A percentile compares a stretch with the other conserved stretches of the same genome.
Conservation (phyloP, 768 basidiomycete species). For the Pleurotus djamor region DNA sequence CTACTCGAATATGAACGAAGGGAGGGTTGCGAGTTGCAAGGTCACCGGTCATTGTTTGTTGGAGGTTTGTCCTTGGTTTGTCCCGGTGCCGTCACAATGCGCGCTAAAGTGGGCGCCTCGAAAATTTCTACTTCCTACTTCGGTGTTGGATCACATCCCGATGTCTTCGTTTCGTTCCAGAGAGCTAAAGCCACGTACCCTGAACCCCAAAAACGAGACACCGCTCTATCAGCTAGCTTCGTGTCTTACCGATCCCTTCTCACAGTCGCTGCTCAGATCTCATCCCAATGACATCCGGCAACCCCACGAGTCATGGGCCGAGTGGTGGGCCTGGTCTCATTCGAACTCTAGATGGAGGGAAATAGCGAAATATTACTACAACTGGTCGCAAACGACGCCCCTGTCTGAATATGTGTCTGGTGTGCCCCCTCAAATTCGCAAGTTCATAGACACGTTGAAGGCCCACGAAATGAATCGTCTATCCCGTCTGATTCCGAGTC, state of each 20-base stretch:
- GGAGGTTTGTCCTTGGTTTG: too few relatives aligned
- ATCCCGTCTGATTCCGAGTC: constrained; percentile 10
- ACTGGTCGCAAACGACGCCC: background rate
- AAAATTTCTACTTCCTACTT: too few relatives aligned
- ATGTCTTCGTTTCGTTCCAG: too few relatives aligned
- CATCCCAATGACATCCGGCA: constrained; percentile 45
- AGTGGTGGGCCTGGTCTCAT: constrained; percentile 3
- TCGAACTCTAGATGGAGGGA: background rate
- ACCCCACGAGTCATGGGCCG: background rate
- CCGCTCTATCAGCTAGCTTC: background rate
- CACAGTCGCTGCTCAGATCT: constrained; percentile 31
- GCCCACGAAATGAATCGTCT: constrained; percentile 1
- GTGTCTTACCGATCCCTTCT: constrained; percentile 11
- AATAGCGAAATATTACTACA: background rate
- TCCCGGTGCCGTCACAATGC: too few relatives aligned
- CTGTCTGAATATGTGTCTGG: background rate
- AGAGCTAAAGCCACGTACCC: too few relatives aligned
- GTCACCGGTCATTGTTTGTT: too few relatives aligned
- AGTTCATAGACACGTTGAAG: background rate
- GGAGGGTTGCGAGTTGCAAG: too few relatives aligned
- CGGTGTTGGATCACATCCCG: too few relatives aligned
- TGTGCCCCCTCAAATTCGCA: constrained; percentile 6
- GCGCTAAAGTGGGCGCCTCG: too few relatives aligned
- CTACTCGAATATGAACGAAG: too few relatives aligned
- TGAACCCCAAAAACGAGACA: too few relatives aligned